Percentiles rank a stretch among this genome's conserved stretches.
phyloP scores from a whole-genome alignment of 2,329 filamentous ascomycete species.

The Paracamarosporium sp. region DNA sequence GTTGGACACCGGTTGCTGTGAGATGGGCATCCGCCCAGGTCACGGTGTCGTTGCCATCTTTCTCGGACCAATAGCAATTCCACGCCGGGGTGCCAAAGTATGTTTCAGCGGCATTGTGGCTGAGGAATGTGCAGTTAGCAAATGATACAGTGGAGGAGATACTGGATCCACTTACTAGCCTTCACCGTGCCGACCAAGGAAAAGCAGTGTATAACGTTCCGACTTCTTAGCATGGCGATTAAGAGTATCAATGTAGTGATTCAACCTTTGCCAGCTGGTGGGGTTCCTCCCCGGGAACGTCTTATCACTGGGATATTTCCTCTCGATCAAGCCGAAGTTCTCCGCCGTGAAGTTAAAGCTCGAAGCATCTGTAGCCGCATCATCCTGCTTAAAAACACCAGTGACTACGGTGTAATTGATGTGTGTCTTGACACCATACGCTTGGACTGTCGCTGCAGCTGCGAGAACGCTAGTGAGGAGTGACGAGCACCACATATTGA shows the following conservation, averaged over 20 bases:
- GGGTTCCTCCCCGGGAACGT: conserved; percentile 46
- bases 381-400: conserved; percentile 71
- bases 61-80: conserved; percentile 73
- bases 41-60: conserved; percentile 68
- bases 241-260: conserved; percentile 62
- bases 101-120: conserved; percentile 68
- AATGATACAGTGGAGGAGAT: no score
- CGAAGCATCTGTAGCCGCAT: conserved; percentile 60
- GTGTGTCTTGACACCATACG: conserved; percentile 29
- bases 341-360: conserved; percentile 56
- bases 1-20: conserved; percentile 62
- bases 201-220: conserved; percentile 69
- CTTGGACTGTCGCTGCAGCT: not conserved
- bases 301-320: conserved; percentile 64
- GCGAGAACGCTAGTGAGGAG: not conserved
- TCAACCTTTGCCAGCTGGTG: conserved; percentile 72
- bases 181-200: conserved; percentile 74
- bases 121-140: not conserved
- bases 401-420: conserved; percentile 67
- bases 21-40: conserved; percentile 70
- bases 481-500: not conserved
- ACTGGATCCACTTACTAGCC: conserved; percentile 49
- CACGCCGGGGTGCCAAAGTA: conserved; percentile 73
- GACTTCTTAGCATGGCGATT: conserved; percentile 56
- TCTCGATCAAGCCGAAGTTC: conserved; percentile 72